Conservation (phyloP, 1,139 yeast genomes). For the Saccharomyces hybrid region DNA sequence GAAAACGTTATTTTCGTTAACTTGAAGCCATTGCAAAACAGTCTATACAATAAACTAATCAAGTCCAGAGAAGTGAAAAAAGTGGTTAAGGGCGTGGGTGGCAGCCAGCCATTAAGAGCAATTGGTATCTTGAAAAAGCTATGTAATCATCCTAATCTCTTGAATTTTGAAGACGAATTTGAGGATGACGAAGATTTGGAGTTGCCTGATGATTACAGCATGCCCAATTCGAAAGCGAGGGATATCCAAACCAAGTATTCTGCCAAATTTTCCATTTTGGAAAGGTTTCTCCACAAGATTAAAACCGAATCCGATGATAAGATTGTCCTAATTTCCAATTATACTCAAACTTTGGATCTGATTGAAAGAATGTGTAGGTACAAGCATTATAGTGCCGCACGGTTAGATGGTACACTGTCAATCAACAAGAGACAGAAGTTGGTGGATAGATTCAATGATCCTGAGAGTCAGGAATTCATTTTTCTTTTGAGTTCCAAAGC, state of each 20-base stretch:
- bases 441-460: constrained; percentile 86
- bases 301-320: constrained; percentile 81
- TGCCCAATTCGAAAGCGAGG: constrained; percentile 17
- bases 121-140: constrained; percentile 82
- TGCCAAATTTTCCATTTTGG: constrained; percentile 50
- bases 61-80: constrained; percentile 73
- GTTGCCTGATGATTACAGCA: constrained; percentile 68
- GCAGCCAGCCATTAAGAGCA: constrained; percentile 79
- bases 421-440: constrained; percentile 88
- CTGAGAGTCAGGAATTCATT: constrained; percentile 80
- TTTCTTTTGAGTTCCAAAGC: constrained; percentile 90
- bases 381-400: constrained; percentile 65
- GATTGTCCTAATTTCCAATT: constrained; percentile 87
- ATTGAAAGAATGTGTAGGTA: constrained; percentile 78
- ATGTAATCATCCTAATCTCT: constrained; percentile 86
- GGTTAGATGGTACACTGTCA: constrained; percentile 89
- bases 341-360: constrained; percentile 86
- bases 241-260: constrained; percentile 55
- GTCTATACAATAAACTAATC: constrained; percentile 65
- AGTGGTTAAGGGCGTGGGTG: constrained; percentile 48
- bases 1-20: constrained; percentile 92
- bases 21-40: constrained; percentile 67
- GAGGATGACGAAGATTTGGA: constrained; percentile 52
- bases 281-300: constrained; percentile 70
- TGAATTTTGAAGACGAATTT: constrained; percentile 68